phyloP scores from a whole-genome alignment of 306 rosid species.

The Lupinus albus region DNA sequence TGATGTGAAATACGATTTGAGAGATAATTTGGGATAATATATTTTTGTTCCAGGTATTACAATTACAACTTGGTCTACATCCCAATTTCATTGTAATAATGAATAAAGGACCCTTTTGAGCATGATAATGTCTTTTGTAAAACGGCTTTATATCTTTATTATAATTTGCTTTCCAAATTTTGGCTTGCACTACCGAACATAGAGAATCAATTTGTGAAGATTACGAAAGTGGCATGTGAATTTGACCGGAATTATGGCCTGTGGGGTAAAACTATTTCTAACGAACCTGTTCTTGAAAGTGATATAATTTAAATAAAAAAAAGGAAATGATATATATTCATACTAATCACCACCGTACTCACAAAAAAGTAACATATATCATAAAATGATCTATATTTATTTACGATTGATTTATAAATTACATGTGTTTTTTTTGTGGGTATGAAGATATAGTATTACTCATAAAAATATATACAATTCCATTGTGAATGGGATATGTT shows the following conservation, averaged over 20 bases:
- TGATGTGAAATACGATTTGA: too few relatives aligned
- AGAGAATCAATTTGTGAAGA: neutral
- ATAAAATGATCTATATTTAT: too few relatives aligned
- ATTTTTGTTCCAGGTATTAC: too few relatives aligned
- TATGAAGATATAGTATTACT: too few relatives aligned
- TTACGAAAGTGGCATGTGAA: slow-evolving; percentile 14
- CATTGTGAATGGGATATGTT: neutral
- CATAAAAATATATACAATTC: too few relatives aligned
- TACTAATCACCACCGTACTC: too few relatives aligned
- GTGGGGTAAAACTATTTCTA: neutral
- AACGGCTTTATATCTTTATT: neutral
- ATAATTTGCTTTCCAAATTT: neutral
- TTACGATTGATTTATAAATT: too few relatives aligned
- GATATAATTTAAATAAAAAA: neutral
- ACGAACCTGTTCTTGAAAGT: slow-evolving; percentile 23
- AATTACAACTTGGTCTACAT: slow-evolving; percentile 8
- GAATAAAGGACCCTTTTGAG: neutral
- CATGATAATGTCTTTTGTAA: neutral
- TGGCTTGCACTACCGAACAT: neutral
- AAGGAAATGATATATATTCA: too few relatives aligned
- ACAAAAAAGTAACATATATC: too few relatives aligned
- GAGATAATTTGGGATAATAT: too few relatives aligned
- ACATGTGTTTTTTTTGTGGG: too few relatives aligned
- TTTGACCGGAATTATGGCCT: neutral
- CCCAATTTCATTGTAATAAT: neutral